phyloP scores from a whole-genome alignment of 352 stramenopile genomes.

The Globisporangium takayamanum region DNA sequence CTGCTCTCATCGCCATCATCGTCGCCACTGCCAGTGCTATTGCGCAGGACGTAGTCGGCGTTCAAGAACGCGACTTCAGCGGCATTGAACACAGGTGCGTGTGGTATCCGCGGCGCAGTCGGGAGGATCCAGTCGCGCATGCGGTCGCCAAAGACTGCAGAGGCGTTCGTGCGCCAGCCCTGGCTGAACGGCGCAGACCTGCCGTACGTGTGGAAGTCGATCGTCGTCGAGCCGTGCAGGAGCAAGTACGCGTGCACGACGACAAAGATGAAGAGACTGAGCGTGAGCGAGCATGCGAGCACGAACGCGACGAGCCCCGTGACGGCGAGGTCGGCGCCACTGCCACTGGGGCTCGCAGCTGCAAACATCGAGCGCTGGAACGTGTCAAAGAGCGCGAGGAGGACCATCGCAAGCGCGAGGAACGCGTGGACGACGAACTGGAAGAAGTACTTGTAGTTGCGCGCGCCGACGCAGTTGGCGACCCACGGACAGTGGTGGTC shows the following conservation, averaged over 20 bases:
- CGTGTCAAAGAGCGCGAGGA: conserved; percentile 42
- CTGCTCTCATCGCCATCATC: conserved; percentile 31
- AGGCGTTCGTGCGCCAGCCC: conserved; percentile 54
- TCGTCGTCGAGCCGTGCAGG: conserved; percentile 59
- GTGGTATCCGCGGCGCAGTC: conserved; percentile 14
- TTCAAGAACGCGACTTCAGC: conserved; percentile 41
- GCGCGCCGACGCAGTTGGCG: conserved; percentile 73
- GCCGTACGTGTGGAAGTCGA: conserved; percentile 75
- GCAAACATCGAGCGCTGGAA: conserved; percentile 29
- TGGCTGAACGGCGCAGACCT: conserved; percentile 57
- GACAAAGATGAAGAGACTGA: conserved; percentile 72
- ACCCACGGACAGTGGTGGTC: conserved; percentile 99
- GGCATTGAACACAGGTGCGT: conserved; percentile 25
- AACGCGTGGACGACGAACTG: conserved; percentile 80
- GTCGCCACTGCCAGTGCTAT: not conserved
- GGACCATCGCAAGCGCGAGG: conserved; percentile 51
- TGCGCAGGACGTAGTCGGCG: conserved; percentile 30
- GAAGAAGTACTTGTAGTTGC: conserved; percentile 87
- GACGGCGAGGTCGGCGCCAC: conserved; percentile 28
- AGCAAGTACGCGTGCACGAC: conserved; percentile 68
- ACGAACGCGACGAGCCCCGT: conserved; percentile 64
- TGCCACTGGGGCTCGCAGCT: conserved; percentile 17
- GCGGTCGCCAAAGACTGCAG: conserved; percentile 43
- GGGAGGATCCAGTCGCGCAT: conserved; percentile 55
- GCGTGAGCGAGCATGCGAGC: conserved; percentile 52